These are phyloP conservation scores for Eurotiales sp. DNA, from an alignment of 2,329 filamentous ascomycete species.

Conservation along the genomic window DNA sequence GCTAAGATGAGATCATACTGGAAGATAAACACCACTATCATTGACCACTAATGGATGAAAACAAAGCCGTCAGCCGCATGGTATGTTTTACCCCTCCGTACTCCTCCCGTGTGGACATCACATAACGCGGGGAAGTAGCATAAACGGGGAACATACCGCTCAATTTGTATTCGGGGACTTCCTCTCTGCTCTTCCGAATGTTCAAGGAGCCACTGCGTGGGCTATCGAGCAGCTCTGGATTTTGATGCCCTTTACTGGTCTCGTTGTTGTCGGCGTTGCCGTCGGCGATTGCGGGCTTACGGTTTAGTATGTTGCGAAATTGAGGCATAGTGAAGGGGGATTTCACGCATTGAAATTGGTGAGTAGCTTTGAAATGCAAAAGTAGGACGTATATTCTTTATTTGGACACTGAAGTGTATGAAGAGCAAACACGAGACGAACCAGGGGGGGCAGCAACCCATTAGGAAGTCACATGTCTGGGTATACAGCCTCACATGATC, in stretches of 20 bases:
- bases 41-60: constrained; percentile 70
- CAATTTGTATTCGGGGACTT: constrained; percentile 74
- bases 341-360: neutral
- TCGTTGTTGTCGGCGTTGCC: constrained; percentile 47
- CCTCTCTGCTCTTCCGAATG: constrained; percentile 59
- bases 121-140: neutral
- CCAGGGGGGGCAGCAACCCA: no score
- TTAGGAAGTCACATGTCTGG: no score
- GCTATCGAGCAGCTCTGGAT: constrained; percentile 36
- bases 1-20: constrained; percentile 54
- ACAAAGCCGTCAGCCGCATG: neutral
- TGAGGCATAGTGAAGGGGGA: constrained; percentile 52
- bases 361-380: no score
- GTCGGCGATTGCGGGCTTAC: constrained; percentile 50
- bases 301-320: constrained; percentile 69
- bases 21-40: constrained; percentile 90
- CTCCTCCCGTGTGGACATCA: neutral
- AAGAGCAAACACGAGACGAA: no score
- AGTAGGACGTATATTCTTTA: no score
- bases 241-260: constrained; percentile 45
- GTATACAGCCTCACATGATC: no score
- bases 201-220: constrained; percentile 49
- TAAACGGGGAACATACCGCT: constrained; percentile 54
- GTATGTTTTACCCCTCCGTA: neutral
- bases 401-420: no score